Conservation (phyloP, 306 rosid species). For the Rosa rugosa region DNA sequence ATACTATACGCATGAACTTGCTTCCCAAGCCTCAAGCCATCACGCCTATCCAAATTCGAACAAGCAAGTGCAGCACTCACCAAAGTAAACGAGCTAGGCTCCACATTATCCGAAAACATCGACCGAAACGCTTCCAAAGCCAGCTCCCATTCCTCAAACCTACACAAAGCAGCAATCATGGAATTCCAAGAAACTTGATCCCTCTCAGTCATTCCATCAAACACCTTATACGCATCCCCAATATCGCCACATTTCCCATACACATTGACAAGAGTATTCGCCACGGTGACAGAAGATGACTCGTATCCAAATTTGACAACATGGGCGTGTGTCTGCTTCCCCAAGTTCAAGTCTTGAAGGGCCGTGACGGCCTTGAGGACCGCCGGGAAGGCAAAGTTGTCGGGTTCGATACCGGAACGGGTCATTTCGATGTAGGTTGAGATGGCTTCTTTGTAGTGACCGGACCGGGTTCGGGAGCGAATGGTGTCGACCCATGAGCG, state of each 20-base stretch:
- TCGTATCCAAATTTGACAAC: conserved; percentile 59
- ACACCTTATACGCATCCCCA: conserved; percentile 46
- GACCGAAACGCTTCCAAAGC: conserved; percentile 49
- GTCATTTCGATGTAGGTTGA: conserved; percentile 52
- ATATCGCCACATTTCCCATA: conserved; percentile 73
- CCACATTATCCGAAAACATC: conserved; percentile 54
- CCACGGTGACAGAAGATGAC: conserved; percentile 42
- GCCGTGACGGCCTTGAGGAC: conserved; percentile 56
- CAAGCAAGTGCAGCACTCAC: conserved; percentile 74
- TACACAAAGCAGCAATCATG: conserved; percentile 57
- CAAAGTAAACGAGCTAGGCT: conserved; percentile 68
- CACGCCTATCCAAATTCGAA: conserved; percentile 39
- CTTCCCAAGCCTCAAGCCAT: conserved; percentile 59
- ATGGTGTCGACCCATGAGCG: conserved; percentile 65
- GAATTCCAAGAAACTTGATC: conserved; percentile 90
- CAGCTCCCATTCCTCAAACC: conserved; percentile 66
- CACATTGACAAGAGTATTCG: conserved; percentile 66
- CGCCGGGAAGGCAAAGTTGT: conserved; percentile 85
- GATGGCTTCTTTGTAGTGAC: conserved; percentile 54
- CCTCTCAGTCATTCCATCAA: conserved; percentile 49
- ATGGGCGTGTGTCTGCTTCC: conserved; percentile 63
- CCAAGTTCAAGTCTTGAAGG: conserved; percentile 53
- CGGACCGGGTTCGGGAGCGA: conserved; percentile 53
- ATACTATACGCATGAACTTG: conserved; percentile 66
- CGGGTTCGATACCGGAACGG: conserved; percentile 40